phyloP scores from a whole-genome alignment of 352 stramenopile genomes.

The Globisporangium nagaii region DNA sequence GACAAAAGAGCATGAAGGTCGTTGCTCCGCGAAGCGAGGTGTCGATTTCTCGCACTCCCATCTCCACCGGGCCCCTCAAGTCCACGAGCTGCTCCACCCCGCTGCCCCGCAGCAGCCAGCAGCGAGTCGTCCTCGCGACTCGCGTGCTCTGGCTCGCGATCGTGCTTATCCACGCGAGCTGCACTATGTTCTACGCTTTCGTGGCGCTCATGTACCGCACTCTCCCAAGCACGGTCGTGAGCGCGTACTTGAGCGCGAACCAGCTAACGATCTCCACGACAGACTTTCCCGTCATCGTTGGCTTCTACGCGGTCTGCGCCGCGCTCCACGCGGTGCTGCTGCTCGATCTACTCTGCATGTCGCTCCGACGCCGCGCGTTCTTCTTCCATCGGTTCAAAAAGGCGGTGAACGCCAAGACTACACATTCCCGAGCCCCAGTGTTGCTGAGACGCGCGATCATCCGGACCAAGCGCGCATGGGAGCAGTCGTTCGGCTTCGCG shows the following conservation, averaged over 20 bases:
- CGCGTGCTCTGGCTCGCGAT: not conserved
- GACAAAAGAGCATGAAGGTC: too few relatives aligned
- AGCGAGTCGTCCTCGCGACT: not conserved
- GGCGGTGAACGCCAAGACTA: not conserved
- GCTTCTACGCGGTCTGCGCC: conserved; percentile 10
- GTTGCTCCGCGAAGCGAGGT: too few relatives aligned
- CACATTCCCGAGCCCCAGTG: too few relatives aligned
- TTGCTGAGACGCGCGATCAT: not conserved
- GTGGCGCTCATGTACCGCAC: conserved; percentile 1
- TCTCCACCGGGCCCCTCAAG: too few relatives aligned
- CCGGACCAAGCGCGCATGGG: not conserved
- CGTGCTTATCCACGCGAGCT: not conserved
- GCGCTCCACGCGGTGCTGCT: conserved; percentile 7
- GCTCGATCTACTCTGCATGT: conserved; percentile 8
- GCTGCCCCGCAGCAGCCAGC: too few relatives aligned
- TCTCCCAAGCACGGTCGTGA: not conserved
- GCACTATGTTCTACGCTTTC: not conserved
- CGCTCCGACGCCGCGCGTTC: not conserved
- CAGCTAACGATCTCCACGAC: conserved; percentile 14
- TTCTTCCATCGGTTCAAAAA: conserved; percentile 10
- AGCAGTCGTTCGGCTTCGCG: conserved; percentile 2
- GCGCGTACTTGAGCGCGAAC: not conserved
- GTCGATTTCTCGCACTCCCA: too few relatives aligned
- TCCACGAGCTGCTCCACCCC: too few relatives aligned
- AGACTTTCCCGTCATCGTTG: conserved; percentile 11